phyloP scores from a whole-genome alignment of 768 basidiomycete genomes.

The Termitomyces sp. region DNA sequence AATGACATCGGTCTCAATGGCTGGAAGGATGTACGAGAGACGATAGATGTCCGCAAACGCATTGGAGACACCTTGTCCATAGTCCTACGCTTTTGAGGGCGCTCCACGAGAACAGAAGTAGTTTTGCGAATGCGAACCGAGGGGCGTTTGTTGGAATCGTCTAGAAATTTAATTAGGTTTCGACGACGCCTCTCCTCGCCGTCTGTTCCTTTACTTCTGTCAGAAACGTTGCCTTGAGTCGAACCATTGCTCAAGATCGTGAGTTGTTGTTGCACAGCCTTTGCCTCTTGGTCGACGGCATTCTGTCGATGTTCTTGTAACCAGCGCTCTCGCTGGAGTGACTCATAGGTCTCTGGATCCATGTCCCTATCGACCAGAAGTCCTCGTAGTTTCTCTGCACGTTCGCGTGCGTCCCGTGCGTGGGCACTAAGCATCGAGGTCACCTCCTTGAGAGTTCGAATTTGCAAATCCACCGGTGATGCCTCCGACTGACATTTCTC shows the following conservation, averaged over 20 bases:
- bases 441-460: constrained; percentile 41
- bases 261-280: constrained; percentile 32
- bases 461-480: constrained; percentile 42
- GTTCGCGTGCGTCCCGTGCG: constrained; percentile 41
- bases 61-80: constrained; percentile 31
- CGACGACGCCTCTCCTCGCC: constrained; percentile 21
- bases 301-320: constrained; percentile 42
- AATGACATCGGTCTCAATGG: constrained; percentile 13
- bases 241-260: constrained; percentile 19
- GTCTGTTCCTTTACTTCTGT: constrained; percentile 15
- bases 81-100: constrained; percentile 28
- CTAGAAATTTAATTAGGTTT: constrained; percentile 37
- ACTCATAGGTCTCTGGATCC: constrained; percentile 32
- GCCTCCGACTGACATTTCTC: constrained; percentile 27
- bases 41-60: constrained; percentile 23
- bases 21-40: constrained; percentile 8
- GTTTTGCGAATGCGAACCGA: constrained; percentile 26
- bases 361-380: constrained; percentile 33
- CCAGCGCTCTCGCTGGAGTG: constrained; percentile 46
- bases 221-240: constrained; percentile 8
- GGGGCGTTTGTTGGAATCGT: constrained; percentile 27
- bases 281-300: constrained; percentile 32
- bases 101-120: constrained; percentile 22
- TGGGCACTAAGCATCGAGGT: constrained; percentile 37
- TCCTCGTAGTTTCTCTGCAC: constrained; percentile 34